phyloP scores from a whole-genome alignment of 371 early-diverging fungal species.

The Circinella umbellata region DNA sequence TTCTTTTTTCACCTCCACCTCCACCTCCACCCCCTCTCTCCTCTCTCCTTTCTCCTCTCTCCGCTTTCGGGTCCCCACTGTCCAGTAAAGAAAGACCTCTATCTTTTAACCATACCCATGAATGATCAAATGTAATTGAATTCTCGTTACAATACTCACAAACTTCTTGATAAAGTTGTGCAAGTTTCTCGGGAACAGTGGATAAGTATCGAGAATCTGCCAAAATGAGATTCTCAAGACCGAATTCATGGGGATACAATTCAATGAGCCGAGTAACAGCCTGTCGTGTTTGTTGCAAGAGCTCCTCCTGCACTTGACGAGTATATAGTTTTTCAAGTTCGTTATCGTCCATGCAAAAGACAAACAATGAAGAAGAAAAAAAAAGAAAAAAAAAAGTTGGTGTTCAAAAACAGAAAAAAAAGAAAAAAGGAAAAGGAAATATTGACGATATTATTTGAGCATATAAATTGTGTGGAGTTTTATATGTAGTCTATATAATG shows the following conservation, averaged over 20 bases:
- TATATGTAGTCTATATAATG: too few relatives aligned
- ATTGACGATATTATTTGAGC: neutral
- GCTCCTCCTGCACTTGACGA: conserved; percentile 40
- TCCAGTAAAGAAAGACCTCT: too few relatives aligned
- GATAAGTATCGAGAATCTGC: conserved; percentile 23
- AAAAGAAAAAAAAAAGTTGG: neutral
- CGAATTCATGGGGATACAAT: conserved; percentile 40
- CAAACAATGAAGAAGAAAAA: neutral
- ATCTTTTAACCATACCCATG: conserved; percentile 36
- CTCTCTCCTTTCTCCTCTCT: neutral
- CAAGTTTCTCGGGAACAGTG: conserved; percentile 33
- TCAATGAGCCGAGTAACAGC: conserved; percentile 43
- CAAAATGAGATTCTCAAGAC: conserved; percentile 39
- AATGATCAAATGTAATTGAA: conserved; percentile 45
- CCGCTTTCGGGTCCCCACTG: too few relatives aligned
- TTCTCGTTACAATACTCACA: conserved; percentile 40
- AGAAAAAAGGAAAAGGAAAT: neutral
- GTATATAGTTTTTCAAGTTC: conserved; percentile 22
- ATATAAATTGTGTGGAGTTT: too few relatives aligned
- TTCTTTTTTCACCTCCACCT: too few relatives aligned
- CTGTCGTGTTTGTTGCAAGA: conserved; percentile 33
- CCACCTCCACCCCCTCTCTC: too few relatives aligned
- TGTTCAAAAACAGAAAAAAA: neutral
- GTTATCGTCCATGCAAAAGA: conserved; percentile 5
- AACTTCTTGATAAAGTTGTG: conserved; percentile 39